phyloP scores from a whole-genome alignment of 495 filamentous ascomycete species.

The Neurospora sp. region DNA sequence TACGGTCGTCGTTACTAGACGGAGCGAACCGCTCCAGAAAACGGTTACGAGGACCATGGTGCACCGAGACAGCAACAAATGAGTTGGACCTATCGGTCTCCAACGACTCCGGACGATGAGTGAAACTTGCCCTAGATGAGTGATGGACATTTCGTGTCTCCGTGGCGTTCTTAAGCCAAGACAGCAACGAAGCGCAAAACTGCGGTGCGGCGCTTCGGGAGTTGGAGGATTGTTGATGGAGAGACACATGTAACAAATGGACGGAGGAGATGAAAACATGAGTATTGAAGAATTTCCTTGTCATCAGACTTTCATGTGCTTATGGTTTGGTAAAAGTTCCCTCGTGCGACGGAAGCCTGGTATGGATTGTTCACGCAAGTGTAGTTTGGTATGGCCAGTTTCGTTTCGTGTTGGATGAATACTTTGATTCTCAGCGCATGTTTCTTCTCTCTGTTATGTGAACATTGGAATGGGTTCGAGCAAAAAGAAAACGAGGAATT shows the following conservation, averaged over 20 bases:
- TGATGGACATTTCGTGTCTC: neutral
- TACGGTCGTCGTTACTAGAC: constrained; percentile 38
- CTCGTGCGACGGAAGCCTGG: neutral
- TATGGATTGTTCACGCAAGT: neutral
- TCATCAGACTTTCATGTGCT: neutral
- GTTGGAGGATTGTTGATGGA: neutral
- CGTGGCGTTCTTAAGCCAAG: neutral
- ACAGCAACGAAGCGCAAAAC: neutral
- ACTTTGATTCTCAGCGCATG: neutral
- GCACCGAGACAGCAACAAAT: neutral
- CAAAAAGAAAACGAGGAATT: neutral
- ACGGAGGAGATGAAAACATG: neutral
- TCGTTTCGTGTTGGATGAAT: neutral
- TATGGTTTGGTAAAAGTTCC: neutral
- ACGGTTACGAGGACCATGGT: neutral
- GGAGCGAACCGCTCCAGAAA: neutral
- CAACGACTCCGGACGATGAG: neutral
- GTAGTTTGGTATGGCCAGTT: neutral
- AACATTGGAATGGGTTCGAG: neutral
- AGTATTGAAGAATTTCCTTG: neutral
- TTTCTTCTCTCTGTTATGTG: neutral
- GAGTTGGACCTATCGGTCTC: neutral
- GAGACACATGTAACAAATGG: neutral
- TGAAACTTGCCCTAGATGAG: neutral
- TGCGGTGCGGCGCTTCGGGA: neutral